Evolutionary conservation across 2,329 filamentous ascomycete species (phyloP), one percentile per base, ranked within the genome.

Genomic region (Bertia moriformis): DNA sequence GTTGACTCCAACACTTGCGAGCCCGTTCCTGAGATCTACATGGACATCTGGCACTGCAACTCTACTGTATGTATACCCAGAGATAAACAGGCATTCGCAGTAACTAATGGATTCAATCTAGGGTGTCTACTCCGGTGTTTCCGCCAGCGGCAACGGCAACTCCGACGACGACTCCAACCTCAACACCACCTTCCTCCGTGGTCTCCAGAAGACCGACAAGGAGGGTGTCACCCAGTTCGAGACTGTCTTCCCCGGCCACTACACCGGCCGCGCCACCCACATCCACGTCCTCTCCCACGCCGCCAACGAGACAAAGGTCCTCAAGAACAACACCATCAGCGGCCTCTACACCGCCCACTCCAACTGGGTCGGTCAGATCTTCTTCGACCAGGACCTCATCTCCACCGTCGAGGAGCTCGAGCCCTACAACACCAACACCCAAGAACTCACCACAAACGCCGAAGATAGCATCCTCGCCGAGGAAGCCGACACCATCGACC

Each of bases 331-430:
- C 22, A 60, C 59, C 1, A 51, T 61, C 3, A 52, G 53, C 14
- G 63, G 60, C 41, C 32, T 49, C 19, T 46, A 43, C 41, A 49
- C 55, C 0, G 53, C 51, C 33, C 56, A 55, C 22, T 63, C 71
- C 39, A 67, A 70, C 5, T 72, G 80, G 52, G 65, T 79, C 19
- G 74, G 75, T n/a, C 74, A 81, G 52, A 54, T 75, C 40, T 80
- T 75, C 58, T 73, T 77, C 49, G 71, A 78, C 52, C 68, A 78
- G 48, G 60, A 63, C 40, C 64, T 80, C 22, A 65, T 74, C 43
- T 43, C 53, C 3, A 49, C 58, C 17, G 70, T 78, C 37, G 69
- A 75, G 42, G 49, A 54, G 14, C 56, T 57, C 0, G 48, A 54
- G 2, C 71, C 73, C 1, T 71, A 72, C 51, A 52, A 46, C 30